Conservation (phyloP, 106 monocot genomes). For the Phalaenopsis aphrodite region DNA sequence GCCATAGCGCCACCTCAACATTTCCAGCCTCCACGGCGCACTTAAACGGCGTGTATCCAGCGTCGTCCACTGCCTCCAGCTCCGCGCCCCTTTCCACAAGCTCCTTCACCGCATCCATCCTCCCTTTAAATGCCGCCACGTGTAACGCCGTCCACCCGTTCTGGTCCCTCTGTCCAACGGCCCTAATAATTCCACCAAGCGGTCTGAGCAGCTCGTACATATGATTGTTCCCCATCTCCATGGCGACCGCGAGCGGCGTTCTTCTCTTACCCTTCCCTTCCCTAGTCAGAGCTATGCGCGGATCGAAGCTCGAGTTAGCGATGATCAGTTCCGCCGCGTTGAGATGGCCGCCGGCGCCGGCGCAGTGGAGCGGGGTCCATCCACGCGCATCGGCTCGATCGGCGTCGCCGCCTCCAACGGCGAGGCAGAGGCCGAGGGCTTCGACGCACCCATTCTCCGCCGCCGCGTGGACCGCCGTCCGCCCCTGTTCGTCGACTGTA, state of each 20-base stretch:
- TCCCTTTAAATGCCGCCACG: slow-evolving; percentile 28
- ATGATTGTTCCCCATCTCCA: slow-evolving; percentile 14
- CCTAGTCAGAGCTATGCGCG: slow-evolving; percentile 11
- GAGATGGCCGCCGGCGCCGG: slow-evolving; percentile 12
- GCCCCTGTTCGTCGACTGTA: slow-evolving; percentile 7
- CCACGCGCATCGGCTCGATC: slow-evolving; percentile 27
- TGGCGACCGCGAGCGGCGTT: slow-evolving; percentile 26
- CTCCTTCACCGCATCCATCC: slow-evolving; percentile 12
- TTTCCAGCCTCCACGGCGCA: slow-evolving; percentile 24
- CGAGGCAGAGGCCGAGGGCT: slow-evolving; percentile 13
- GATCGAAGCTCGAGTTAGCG: slow-evolving; percentile 4
- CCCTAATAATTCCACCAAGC: neutral
- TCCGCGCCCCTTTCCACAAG: slow-evolving; percentile 18
- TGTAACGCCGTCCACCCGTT: slow-evolving; percentile 37
- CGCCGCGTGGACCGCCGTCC: slow-evolving; percentile 28
- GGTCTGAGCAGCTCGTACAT: slow-evolving; percentile 17
- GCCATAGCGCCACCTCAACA: slow-evolving; percentile 20
- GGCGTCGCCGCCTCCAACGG: slow-evolving; percentile 17
- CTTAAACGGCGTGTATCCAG: slow-evolving; percentile 29
- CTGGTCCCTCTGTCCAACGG: slow-evolving; percentile 23
- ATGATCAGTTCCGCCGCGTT: slow-evolving; percentile 11
- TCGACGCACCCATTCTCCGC: slow-evolving; percentile 20
- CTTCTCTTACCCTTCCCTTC: slow-evolving; percentile 3
- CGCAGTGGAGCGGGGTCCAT: slow-evolving; percentile 39
- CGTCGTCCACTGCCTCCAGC: slow-evolving; percentile 18